A percentile compares a stretch with the other conserved stretches of the same genome.
phyloP scores from a whole-genome alignment of 2,329 filamentous ascomycete genomes.

The Aspergillus texensis region DNA sequence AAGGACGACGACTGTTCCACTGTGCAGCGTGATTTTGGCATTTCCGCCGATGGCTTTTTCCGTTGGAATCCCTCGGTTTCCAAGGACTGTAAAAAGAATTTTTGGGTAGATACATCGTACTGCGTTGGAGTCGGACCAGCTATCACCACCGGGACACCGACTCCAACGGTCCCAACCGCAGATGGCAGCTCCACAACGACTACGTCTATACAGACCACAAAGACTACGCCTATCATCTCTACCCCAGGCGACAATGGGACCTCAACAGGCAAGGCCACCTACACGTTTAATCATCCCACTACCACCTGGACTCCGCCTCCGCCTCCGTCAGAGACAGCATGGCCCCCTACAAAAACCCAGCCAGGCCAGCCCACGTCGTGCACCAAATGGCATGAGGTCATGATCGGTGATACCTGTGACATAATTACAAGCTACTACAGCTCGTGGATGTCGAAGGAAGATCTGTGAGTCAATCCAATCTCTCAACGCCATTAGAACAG shows the following conservation, averaged over 20 bases:
- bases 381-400: slow-evolving; percentile 15
- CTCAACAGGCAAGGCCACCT: neutral
- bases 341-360: slow-evolving; percentile 17
- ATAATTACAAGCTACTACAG: slow-evolving; percentile 9
- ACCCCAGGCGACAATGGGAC: neutral
- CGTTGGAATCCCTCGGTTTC: slow-evolving; percentile 13
- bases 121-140: slow-evolving; percentile 13
- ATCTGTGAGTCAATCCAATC: slow-evolving; percentile 5
- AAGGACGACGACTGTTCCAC: slow-evolving; percentile 13
- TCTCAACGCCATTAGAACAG: too few relatives aligned
- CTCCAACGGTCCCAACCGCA: neutral
- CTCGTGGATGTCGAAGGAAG: slow-evolving; percentile 6
- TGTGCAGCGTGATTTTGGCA: slow-evolving; percentile 1
- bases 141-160: neutral
- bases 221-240: neutral
- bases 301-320: slow-evolving; percentile 7
- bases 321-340: slow-evolving; percentile 7
- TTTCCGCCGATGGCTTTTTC: slow-evolving; percentile 11
- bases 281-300: slow-evolving; percentile 14
- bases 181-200: neutral
- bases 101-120: slow-evolving; percentile 16
- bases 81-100: slow-evolving; percentile 10
- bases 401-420: slow-evolving; percentile 15
- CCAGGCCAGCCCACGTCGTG: slow-evolving; percentile 13
- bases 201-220: too few relatives aligned